Conservation (phyloP, 331 rosid genomes). For the Telfairia occidentalis region DNA sequence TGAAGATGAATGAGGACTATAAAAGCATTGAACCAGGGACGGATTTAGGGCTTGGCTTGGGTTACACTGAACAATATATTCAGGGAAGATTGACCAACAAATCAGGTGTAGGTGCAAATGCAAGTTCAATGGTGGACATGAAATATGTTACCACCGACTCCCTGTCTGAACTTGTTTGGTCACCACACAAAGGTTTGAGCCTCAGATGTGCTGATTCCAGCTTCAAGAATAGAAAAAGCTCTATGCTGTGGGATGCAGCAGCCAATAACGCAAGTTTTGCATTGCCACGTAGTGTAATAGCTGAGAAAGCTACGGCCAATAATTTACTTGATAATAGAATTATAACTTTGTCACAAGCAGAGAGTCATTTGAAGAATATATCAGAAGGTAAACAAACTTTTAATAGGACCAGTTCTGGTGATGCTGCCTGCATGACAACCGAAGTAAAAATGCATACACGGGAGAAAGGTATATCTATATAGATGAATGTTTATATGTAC, state of each 20-base stretch:
- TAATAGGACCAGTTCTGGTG: slow-evolving; percentile 13
- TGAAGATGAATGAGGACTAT: slow-evolving; percentile 43
- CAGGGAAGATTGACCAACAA: slow-evolving; percentile 29
- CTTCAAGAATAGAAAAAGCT: slow-evolving; percentile 28
- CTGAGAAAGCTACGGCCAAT: slow-evolving; percentile 21
- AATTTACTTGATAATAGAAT: slow-evolving; percentile 26
- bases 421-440: slow-evolving; percentile 11
- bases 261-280: slow-evolving; percentile 46
- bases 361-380: slow-evolving; percentile 18
- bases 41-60: slow-evolving; percentile 39
- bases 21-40: slow-evolving; percentile 38
- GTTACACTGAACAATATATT: slow-evolving; percentile 25
- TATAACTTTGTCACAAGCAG: slow-evolving; percentile 20
- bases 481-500: not conserved
- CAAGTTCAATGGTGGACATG: slow-evolving; percentile 43
- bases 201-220: slow-evolving; percentile 47
- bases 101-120: slow-evolving; percentile 98
- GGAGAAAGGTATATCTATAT: not conserved
- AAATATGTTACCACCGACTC: slow-evolving; percentile 41
- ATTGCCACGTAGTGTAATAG: slow-evolving; percentile 24
- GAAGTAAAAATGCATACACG: not conserved
- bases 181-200: slow-evolving; percentile 56
- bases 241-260: slow-evolving; percentile 31
- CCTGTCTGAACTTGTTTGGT: slow-evolving; percentile 88
- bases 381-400: slow-evolving; percentile 19